A percentile compares a stretch with the other conserved stretches of the same genome.
These are phyloP conservation scores for Croton laevigatus DNA, from an alignment of 441 rosid genomes.

Conservation along the genomic window DNA sequence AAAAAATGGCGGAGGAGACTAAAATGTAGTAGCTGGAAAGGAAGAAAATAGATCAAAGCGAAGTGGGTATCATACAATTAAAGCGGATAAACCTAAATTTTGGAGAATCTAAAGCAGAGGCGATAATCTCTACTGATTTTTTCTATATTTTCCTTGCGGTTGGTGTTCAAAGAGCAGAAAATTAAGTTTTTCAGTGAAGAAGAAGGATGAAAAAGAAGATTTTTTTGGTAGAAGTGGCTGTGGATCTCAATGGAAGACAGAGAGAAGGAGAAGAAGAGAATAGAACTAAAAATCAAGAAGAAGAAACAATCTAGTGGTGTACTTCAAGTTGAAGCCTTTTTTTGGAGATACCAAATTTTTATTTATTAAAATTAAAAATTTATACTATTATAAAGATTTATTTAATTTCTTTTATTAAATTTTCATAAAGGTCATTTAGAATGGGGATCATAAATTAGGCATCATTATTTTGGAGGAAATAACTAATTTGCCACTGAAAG, in stretches of 20 bases:
- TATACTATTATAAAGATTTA: neutral
- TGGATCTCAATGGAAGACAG: conserved; percentile 25
- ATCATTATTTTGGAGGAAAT: neutral
- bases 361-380: neutral
- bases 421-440: conserved; percentile 1
- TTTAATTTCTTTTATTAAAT: no score
- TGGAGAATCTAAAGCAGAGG: conserved; percentile 27
- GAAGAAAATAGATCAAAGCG: conserved; percentile 24
- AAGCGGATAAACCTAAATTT: conserved; percentile 23
- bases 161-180: conserved; percentile 11
- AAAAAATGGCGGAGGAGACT: conserved; percentile 36
- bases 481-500: conserved; percentile 1
- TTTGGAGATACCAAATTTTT: neutral
- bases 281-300: neutral
- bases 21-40: conserved; percentile 38
- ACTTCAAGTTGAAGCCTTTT: neutral
- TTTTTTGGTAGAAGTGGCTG: conserved; percentile 15
- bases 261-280: neutral
- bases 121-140: conserved; percentile 21
- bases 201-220: neutral
- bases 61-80: conserved; percentile 1
- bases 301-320: conserved; percentile 7
- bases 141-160: neutral
- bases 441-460: neutral
- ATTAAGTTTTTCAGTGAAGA: neutral